A percentile compares a stretch with the other conserved stretches of the same genome.
These are phyloP conservation scores for Pythium aphanidermatum DNA, from an alignment of 352 stramenopile species.

Conservation along the genomic window DNA sequence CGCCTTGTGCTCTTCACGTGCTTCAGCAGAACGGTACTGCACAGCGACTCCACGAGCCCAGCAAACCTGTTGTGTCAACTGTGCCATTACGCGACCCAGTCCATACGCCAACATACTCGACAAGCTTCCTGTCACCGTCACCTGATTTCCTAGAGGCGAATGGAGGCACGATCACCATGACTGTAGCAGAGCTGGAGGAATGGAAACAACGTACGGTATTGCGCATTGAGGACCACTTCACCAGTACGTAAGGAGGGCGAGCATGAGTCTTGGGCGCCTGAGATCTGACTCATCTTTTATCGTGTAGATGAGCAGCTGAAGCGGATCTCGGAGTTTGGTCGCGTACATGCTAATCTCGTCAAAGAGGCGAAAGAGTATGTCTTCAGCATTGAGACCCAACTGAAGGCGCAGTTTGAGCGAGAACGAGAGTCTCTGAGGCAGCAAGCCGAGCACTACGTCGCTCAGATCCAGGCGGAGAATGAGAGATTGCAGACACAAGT, in stretches of 20 bases:
- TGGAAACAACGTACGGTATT: conserved; percentile 56
- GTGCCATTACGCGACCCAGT: conserved; percentile 4
- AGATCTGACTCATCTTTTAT: too few relatives aligned
- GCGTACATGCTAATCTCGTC: conserved; percentile 55
- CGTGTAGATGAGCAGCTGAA: conserved; percentile 64
- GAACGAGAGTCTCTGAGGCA: conserved; percentile 34
- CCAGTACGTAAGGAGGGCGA: conserved; percentile 58
- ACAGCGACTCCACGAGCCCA: too few relatives aligned
- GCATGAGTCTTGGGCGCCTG: too few relatives aligned
- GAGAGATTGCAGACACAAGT: conserved; percentile 23
- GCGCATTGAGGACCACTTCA: conserved; percentile 62
- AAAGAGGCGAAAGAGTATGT: conserved; percentile 67
- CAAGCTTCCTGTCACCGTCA: background rate
- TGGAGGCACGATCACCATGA: conserved; percentile 33
- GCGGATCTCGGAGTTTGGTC: conserved; percentile 70
- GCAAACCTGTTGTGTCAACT: conserved; percentile 10
- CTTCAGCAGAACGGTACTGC: too few relatives aligned
- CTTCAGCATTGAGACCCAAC: conserved; percentile 43
- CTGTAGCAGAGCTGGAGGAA: conserved; percentile 38
- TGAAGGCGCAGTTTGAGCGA: conserved; percentile 39
- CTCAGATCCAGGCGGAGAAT: conserved; percentile 43
- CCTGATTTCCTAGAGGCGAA: background rate
- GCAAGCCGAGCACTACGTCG: conserved; percentile 49
- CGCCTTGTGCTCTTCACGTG: too few relatives aligned
- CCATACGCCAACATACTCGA: background rate